Evolutionary conservation across 139 green algal genomes (phyloP).

Genomic region (Pedinophyceae sp.): DNA sequence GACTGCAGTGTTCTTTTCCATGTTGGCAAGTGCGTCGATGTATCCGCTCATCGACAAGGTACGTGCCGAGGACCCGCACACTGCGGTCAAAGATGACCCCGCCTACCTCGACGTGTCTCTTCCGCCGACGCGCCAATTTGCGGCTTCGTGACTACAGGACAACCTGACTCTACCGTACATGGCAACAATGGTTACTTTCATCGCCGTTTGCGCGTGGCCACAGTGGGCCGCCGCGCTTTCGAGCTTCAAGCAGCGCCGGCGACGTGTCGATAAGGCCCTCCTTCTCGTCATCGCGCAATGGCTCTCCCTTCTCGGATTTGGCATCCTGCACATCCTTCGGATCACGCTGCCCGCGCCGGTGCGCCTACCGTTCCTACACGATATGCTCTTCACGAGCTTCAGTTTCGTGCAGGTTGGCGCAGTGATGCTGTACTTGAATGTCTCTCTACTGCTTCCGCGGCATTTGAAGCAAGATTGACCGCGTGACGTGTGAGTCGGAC

Average conservation of each 20-base stretch:
- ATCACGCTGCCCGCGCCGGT: conserved; percentile 17
- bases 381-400: conserved; percentile 27
- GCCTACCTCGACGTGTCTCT: conserved; percentile 6
- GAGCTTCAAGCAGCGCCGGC: neutral
- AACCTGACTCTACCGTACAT: too few species aligned
- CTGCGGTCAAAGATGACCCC: conserved; percentile 11
- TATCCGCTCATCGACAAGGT: conserved; percentile 76
- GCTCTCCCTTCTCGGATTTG: neutral
- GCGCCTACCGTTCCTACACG: conserved; percentile 33
- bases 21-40: conserved; percentile 64
- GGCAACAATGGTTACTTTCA: too few species aligned
- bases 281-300: neutral
- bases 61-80: conserved; percentile 50
- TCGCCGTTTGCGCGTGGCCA: too few species aligned
- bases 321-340: conserved; percentile 19
- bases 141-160: neutral
- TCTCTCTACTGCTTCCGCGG: too few species aligned
- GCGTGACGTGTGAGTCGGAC: too few species aligned
- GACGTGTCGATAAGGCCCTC: neutral
- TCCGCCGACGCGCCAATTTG: neutral
- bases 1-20: conserved; percentile 32
- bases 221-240: neutral
- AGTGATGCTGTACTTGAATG: conserved; percentile 20
- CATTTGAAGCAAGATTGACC: too few species aligned
- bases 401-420: conserved; percentile 26